Evolutionary conservation across 495 filamentous ascomycete species (phyloP), one percentile per base, ranked within the genome.

Genomic region (Aspergillus diversus): DNA sequence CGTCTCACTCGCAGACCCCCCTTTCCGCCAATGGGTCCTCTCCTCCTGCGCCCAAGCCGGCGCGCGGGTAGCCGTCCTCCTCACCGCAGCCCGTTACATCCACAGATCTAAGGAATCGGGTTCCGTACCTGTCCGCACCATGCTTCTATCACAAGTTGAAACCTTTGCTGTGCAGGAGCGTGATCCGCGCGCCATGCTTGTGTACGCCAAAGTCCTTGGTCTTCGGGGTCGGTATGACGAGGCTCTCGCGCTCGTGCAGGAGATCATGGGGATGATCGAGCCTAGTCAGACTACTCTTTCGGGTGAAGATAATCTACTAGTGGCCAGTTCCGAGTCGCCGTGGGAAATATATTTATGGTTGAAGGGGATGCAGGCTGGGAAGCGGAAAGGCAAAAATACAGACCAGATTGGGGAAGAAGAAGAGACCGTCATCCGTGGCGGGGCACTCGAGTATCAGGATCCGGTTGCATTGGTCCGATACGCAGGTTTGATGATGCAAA

Each of bases 401-500:
- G 15, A 34, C 21, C n/a, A 17, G 8, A 7, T 33, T 6, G 42
- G 17, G 17, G 39, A 61, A 21, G 37, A 55, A 5, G 43, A 43
- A 43, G 21, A 42, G 34, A 53, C 1, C 4, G 15, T 65, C 12
- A 9, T 63, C 0, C 55, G 48, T 5, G 21, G 31, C 8, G 77
- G 71, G 1, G 77, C 77, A 2, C 1, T 69, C 37, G 64, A 74
- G 17, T 81, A 70, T 37, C 63, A 73, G 17, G 73, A 81, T 39
- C 68, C 70, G 2, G 11, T 57, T 7, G 71, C 75, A 5, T 57
- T 81, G 33, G 37, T 67, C 1, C 65, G 61, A 9, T 72, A 72
- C 32, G 79, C 77, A 0, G 52, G 49, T 7, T 15, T 71, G 4
- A 64, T 65, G 66, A 58, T 73, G 60, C 63, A 67, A 5, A 32